These are phyloP conservation scores for Erucastrum elatum DNA, from an alignment of 345 rosid genomes.

Conservation along the genomic window DNA sequence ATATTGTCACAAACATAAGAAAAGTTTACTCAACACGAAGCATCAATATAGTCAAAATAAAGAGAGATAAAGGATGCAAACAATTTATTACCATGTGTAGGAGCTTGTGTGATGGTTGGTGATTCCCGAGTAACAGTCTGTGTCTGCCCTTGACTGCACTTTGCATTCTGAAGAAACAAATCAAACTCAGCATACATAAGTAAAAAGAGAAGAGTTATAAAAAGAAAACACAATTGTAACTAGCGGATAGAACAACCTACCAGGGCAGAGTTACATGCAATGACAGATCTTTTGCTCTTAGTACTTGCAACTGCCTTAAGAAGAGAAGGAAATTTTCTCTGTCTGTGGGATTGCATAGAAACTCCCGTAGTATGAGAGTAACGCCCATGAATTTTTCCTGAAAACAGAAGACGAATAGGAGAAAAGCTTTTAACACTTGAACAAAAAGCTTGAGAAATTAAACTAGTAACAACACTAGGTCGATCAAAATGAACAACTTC, in stretches of 20 bases:
- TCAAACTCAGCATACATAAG: neutral
- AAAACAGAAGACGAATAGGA: neutral
- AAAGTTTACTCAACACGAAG: too few species aligned
- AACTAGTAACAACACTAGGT: neutral
- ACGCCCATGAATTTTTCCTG: conserved; percentile 22
- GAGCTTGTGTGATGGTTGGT: conserved; percentile 80
- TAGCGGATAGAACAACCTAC: conserved; percentile 35
- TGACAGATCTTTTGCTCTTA: conserved; percentile 31
- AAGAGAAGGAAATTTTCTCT: conserved; percentile 7
- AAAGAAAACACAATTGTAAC: neutral
- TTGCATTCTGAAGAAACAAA: conserved; percentile 54
- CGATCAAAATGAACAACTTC: neutral
- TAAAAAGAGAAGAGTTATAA: neutral
- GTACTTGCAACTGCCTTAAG: conserved; percentile 28
- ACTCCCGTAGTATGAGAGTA: neutral
- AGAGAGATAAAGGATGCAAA: neutral
- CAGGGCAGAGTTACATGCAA: conserved; percentile 42
- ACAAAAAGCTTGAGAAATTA: neutral
- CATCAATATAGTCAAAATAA: neutral
- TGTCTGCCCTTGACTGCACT: conserved; percentile 73
- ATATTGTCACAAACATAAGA: too few species aligned
- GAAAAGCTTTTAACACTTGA: neutral
- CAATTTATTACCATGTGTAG: conserved; percentile 52
- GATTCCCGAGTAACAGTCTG: conserved; percentile 70
- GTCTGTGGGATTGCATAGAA: conserved; percentile 22